Evolutionary conservation across 495 filamentous ascomycete genomes (phyloP).

Genomic region (Recurvomyces mirabilis): DNA sequence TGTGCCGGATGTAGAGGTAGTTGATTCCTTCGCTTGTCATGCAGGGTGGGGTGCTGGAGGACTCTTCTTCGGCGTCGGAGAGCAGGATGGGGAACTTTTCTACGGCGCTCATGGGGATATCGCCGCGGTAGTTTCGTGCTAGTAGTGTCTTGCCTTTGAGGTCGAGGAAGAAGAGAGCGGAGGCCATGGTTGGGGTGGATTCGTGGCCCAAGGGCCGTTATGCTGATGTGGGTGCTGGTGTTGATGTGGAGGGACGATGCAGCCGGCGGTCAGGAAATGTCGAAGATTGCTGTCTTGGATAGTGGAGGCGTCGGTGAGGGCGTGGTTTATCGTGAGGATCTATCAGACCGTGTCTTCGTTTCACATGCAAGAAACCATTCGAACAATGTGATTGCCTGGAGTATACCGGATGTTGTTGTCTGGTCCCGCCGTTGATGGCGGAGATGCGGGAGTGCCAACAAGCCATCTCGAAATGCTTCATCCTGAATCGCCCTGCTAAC

Average conservation of each 20-base stretch:
- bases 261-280: no score
- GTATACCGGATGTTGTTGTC: no score
- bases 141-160: slow-evolving; percentile 99
- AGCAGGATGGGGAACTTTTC: slow-evolving; percentile 97
- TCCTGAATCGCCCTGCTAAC: neutral
- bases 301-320: no score
- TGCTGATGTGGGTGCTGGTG: no score
- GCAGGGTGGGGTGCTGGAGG: slow-evolving; percentile 91
- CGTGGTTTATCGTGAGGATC: no score
- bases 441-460: no score
- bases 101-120: slow-evolving; percentile 98
- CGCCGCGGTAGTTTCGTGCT: slow-evolving; percentile 95
- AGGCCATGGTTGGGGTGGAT: slow-evolving; percentile 56
- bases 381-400: no score
- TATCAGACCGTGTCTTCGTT: no score
- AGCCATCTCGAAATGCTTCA: neutral
- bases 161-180: slow-evolving; percentile 97
- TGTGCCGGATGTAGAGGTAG: slow-evolving; percentile 99
- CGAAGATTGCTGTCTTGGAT: no score
- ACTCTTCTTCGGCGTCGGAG: slow-evolving; percentile 98
- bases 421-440: no score
- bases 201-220: slow-evolving; percentile 17
- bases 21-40: slow-evolving; percentile 99
- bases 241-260: no score
- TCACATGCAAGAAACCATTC: no score